Percentiles rank a stretch among this genome's conserved stretches.
Conservation (phyloP, 805 yeast species). For the Zygoascus ofunaensis region DNA sequence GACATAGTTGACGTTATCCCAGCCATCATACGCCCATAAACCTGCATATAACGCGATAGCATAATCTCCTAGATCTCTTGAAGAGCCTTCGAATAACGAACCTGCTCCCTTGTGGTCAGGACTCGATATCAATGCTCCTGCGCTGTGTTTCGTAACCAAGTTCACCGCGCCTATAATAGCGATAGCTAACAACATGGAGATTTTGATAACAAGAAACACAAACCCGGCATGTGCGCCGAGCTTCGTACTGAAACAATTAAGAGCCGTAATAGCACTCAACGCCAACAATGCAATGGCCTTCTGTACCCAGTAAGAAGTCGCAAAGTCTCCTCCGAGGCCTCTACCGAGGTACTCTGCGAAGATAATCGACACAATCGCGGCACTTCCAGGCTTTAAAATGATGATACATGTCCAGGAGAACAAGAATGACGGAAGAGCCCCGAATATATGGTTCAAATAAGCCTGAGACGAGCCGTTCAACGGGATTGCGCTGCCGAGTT, state of each 20-base stretch:
- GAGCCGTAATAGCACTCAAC: constrained; percentile 18
- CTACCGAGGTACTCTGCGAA: constrained; percentile 32
- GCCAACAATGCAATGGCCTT: constrained; percentile 27
- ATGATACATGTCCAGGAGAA: constrained; percentile 33
- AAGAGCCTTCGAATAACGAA: constrained; percentile 23
- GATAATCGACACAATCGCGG: constrained; percentile 34
- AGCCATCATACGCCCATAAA: constrained; percentile 38
- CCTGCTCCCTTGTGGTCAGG: not conserved
- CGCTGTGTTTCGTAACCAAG: constrained; percentile 13
- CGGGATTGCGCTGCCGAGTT: constrained; percentile 34
- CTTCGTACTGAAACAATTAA: constrained; percentile 25
- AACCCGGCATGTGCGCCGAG: constrained; percentile 28
- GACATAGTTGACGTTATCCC: constrained; percentile 37
- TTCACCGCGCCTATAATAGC: constrained; percentile 25
- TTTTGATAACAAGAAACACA: constrained; percentile 27
- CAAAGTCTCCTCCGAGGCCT: constrained; percentile 12
- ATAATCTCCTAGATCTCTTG: constrained; percentile 22
- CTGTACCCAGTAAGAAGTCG: constrained; percentile 21
- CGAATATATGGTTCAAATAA: constrained; percentile 30
- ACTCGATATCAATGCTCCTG: constrained; percentile 18
- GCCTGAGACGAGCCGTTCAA: constrained; percentile 35
- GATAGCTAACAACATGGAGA: constrained; percentile 25
- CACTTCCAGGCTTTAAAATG: constrained; percentile 33
- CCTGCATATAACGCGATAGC: constrained; percentile 35
- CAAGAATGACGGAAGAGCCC: constrained; percentile 30